A percentile compares a stretch with the other conserved stretches of the same genome.
Evolutionary conservation across 2,329 filamentous ascomycete species (phyloP).

Genomic region (Didymella arachidicola): DNA sequence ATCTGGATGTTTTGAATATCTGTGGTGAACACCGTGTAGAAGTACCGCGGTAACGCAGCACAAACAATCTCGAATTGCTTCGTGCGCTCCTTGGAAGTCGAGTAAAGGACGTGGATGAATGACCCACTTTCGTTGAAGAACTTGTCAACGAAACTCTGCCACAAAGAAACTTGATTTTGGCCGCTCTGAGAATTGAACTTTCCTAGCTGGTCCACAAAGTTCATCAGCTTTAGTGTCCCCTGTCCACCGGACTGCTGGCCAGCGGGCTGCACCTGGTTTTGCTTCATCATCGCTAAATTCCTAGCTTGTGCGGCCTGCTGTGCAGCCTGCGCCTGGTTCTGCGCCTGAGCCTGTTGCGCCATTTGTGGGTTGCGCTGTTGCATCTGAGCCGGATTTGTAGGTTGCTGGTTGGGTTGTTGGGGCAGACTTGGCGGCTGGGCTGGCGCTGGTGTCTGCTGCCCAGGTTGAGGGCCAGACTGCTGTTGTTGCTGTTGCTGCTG

Average conservation of each 20-base stretch:
- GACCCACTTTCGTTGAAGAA: conserved; percentile 84
- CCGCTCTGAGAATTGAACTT: conserved; percentile 57
- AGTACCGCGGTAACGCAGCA: conserved; percentile 84
- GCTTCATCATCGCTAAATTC: conserved; percentile 43
- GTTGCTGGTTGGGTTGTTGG: conserved; percentile 44
- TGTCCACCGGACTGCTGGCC: conserved; percentile 40
- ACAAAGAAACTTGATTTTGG: conserved; percentile 73
- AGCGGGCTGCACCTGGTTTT: conserved; percentile 32
- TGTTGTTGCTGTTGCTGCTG: conserved; percentile 41
- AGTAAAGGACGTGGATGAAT: conserved; percentile 74
- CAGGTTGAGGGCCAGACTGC: conserved; percentile 53
- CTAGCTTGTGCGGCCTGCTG: conserved; percentile 31
- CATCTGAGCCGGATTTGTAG: conserved; percentile 47
- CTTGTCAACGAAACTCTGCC: conserved; percentile 78
- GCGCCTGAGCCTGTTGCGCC: conserved; percentile 34
- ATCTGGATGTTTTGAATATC: conserved; percentile 85
- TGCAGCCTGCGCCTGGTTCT: conserved; percentile 28
- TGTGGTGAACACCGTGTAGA: conserved; percentile 86
- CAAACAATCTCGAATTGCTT: conserved; percentile 89
- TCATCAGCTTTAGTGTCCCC: conserved; percentile 62
- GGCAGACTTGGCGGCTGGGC: conserved; percentile 47
- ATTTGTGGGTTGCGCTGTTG: conserved; percentile 31
- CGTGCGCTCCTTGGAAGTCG: conserved; percentile 63
- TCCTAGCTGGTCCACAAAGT: conserved; percentile 65
- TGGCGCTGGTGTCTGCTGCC: conserved; percentile 53